Evolutionary conservation across 176 grass and related monocot genomes (phyloP).

Genomic region (Bothriochloa decipiens): DNA sequence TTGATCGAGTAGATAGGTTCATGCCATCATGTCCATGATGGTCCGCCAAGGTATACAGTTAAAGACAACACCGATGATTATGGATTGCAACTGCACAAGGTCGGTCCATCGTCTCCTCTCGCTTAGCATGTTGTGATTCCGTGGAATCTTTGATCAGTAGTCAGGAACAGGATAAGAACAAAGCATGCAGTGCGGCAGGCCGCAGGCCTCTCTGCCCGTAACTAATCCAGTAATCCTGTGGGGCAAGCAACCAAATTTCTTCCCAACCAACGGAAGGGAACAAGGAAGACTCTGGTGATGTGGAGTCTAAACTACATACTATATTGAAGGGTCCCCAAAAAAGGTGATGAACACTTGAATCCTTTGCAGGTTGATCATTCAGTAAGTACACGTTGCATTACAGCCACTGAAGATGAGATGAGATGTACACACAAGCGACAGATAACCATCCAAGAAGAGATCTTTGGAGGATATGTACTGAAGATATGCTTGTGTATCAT

Average conservation of each 20-base stretch:
- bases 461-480: not conserved
- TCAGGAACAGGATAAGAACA: no score
- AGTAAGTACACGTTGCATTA: slow-evolving; percentile 14
- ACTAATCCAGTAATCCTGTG: no score
- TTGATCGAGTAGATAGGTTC: not conserved
- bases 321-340: not conserved
- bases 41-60: not conserved
- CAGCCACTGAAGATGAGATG: slow-evolving; percentile 8
- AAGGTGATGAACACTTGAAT: not conserved
- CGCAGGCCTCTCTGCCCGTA: no score
- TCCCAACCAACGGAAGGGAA: not conserved
- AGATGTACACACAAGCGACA: not conserved
- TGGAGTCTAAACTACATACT: no score
- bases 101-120: not conserved
- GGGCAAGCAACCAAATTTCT: not conserved
- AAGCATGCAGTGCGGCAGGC: no score
- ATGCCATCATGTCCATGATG: not conserved
- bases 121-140: not conserved
- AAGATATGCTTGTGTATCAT: not conserved
- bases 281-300: not conserved
- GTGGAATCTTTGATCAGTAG: slow-evolving; percentile 20
- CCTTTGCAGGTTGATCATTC: slow-evolving; percentile 18
- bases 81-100: not conserved
- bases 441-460: not conserved
- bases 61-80: not conserved